Evolutionary conservation across 2,329 filamentous ascomycete species (phyloP).

Genomic region (Neocucurbitaria cava): DNA sequence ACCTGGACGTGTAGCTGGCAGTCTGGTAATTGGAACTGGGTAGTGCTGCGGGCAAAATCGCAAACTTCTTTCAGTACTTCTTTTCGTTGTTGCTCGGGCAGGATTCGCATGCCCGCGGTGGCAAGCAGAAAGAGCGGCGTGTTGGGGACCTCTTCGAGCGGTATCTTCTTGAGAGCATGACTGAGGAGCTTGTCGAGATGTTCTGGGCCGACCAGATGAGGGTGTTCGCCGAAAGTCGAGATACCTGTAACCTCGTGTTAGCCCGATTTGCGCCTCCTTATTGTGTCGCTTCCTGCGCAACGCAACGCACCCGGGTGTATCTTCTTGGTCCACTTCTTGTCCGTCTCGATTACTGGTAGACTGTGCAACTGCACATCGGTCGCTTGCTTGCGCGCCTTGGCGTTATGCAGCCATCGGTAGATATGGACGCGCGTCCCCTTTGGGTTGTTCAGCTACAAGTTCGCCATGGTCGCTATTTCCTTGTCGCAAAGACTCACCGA

Average conservation of each 20-base stretch:
- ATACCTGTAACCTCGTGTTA: constrained; percentile 60
- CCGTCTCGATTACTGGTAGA: constrained; percentile 81
- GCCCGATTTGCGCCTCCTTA: constrained; percentile 1
- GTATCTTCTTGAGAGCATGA: constrained; percentile 81
- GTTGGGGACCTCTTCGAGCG: constrained; percentile 74
- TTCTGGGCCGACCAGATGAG: constrained; percentile 77
- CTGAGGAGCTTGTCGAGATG: constrained; percentile 81
- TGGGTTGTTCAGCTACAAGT: constrained; percentile 23
- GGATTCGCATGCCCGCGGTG: constrained; percentile 90
- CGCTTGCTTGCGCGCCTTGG: constrained; percentile 69
- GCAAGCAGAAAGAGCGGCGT: constrained; percentile 96
- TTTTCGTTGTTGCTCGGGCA: constrained; percentile 75
- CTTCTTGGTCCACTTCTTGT: constrained; percentile 91
- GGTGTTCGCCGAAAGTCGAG: constrained; percentile 83
- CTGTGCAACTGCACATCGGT: constrained; percentile 66
- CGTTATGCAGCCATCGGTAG: constrained; percentile 88
- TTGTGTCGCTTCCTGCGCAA: not conserved
- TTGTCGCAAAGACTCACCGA: constrained; percentile 62
- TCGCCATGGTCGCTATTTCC: not conserved
- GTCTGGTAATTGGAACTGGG: constrained; percentile 85
- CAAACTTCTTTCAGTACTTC: constrained; percentile 80
- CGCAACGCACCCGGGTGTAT: constrained; percentile 75
- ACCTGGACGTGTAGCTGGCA: constrained; percentile 90
- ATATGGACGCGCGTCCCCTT: constrained; percentile 89
- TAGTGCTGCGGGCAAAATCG: constrained; percentile 77